Conservation (phyloP, 176 grass and related monocot species). For the Oryza brachyantha region DNA sequence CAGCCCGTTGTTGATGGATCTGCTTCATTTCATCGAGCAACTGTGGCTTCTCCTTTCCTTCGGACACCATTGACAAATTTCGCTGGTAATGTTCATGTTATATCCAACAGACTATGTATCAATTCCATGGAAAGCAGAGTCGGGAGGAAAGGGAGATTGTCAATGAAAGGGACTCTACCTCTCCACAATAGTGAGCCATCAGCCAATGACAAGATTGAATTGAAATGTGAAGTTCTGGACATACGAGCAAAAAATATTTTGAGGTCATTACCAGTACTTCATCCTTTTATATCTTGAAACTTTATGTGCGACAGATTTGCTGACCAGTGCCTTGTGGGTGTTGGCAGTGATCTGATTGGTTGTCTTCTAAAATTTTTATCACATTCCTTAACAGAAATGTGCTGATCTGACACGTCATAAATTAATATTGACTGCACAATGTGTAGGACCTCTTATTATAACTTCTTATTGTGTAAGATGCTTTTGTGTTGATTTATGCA, state of each 20-base stretch:
- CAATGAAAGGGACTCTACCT: conserved; percentile 88
- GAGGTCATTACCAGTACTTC: conserved; percentile 49
- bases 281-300: conserved; percentile 1
- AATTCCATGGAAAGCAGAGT: conserved; percentile 92
- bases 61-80: conserved; percentile 87
- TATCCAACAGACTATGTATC: conserved; percentile 86
- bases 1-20: conserved; percentile 95
- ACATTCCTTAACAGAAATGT: conserved; percentile 16
- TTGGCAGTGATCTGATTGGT: neutral
- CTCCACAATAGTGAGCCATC: conserved; percentile 83
- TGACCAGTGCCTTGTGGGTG: neutral
- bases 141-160: conserved; percentile 88
- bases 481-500: conserved; percentile 42
- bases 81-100: conserved; percentile 63
- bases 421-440: conserved; percentile 19
- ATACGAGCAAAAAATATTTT: conserved; percentile 92
- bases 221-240: conserved; percentile 99
- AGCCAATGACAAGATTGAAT: conserved; percentile 69
- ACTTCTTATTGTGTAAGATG: conserved; percentile 14
- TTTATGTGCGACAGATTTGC: conserved; percentile 6
- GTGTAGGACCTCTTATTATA: neutral
- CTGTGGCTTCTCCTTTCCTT: conserved; percentile 83
- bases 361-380: conserved; percentile 7
- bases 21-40: conserved; percentile 89
- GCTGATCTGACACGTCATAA: neutral